Evolutionary conservation across 257 asterid genomes (phyloP).

Genomic region (Solanum neorickii): DNA sequence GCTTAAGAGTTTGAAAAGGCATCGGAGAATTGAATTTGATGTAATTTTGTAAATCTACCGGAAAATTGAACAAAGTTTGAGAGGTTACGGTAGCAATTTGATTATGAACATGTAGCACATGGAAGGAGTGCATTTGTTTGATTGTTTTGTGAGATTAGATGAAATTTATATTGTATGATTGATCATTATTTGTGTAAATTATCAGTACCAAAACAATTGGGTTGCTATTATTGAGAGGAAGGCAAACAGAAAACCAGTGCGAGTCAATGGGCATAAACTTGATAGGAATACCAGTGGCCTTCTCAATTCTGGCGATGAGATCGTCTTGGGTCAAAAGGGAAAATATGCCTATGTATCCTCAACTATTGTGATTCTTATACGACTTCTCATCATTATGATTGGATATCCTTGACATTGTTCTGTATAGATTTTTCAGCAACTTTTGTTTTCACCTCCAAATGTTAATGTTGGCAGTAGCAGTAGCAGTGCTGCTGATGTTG

Average conservation of each 20-base stretch:
- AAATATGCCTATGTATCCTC: slow-evolving; percentile 78
- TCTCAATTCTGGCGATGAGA: slow-evolving; percentile 72
- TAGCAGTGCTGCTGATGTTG: slow-evolving; percentile 41
- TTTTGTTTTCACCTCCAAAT: slow-evolving; percentile 40
- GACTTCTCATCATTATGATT: not conserved
- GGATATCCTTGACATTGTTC: slow-evolving; percentile 31
- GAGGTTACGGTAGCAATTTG: not conserved
- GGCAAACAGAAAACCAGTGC: slow-evolving; percentile 51
- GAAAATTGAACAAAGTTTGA: no score
- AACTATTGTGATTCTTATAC: not conserved
- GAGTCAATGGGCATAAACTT: slow-evolving; percentile 56
- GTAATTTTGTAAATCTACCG: not conserved
- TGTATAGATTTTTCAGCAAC: slow-evolving; percentile 60
- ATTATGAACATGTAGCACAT: not conserved
- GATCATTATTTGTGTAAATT: slow-evolving; percentile 11
- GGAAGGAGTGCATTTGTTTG: not conserved
- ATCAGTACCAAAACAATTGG: slow-evolving; percentile 41
- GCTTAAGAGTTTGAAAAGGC: not conserved
- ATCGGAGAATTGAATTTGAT: no score
- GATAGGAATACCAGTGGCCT: slow-evolving; percentile 30
- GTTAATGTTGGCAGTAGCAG: slow-evolving; percentile 1
- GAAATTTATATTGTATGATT: slow-evolving; percentile 2
- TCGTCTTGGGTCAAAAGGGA: slow-evolving; percentile 57
- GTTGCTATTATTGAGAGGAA: slow-evolving; percentile 59
- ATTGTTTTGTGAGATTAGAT: slow-evolving; percentile 1